Evolutionary conservation across 352 stramenopile genomes (phyloP), one percentile per base, ranked within the genome.

Genomic region (Pythium utonaiense): DNA sequence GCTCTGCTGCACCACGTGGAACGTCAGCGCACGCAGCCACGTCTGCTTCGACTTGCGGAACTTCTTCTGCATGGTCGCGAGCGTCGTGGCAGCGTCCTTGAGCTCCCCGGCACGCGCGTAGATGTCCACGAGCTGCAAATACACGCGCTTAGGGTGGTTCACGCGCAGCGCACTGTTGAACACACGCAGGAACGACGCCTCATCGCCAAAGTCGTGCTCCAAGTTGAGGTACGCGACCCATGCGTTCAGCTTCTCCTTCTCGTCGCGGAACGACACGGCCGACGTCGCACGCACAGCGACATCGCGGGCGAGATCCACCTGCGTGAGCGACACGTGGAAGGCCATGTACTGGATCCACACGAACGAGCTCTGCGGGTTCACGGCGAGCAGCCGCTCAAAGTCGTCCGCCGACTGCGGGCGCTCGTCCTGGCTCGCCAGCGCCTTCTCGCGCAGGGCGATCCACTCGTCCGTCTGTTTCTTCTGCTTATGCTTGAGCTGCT

Each of bases 341-440:
- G 96, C 96, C 95, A 99, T 98, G 80, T 98, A 99, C 67, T 96
- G 90, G 66, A 99, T 98, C 95, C 95, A 99, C 61, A 98, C 57
- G 74, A 96, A 97, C 48, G 94, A 98, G 64, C 86, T 97, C 70
- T 98, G 96, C 16, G 96, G 96, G 53, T 86, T 95, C 49, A 94
- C 91, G 12, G 91, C 92, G 49, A 99, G 72, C 44, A 98, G 73
- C 21, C 96, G 93, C 71, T 99, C 95, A 73, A 97, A 99, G 69
- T 98, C 95, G 44, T 91, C 90, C 13, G 91, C 78, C 8, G 83
- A 97, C 68, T 98, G 91, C 27, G 95, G 93, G 33, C 90, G 90
- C 25, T 95, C 86, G 33, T 98, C 91, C 45, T 89, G 92, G 71
- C 87, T 93, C 1, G 94, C 95, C 25, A 99, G 75, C 10, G 92